A percentile compares a stretch with the other conserved stretches of the same genome.
phyloP scores from a whole-genome alignment of 2,329 filamentous ascomycete genomes.

The Fusarium tricinctum region DNA sequence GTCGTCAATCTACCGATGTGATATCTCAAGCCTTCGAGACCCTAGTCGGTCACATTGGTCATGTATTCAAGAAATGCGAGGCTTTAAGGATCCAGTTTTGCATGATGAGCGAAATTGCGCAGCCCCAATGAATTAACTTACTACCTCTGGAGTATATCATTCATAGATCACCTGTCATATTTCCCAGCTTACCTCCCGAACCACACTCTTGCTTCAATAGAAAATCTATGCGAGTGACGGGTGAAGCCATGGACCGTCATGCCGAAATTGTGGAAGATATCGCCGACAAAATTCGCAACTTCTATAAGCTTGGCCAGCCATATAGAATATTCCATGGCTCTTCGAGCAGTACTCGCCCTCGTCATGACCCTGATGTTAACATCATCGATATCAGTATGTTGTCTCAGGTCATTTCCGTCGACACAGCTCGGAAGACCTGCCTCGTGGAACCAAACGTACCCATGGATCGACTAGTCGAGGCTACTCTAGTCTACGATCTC shows the following conservation, averaged over 20 bases:
- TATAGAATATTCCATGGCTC: conserved; percentile 81
- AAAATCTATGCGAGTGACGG: too few relatives aligned
- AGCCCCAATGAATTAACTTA: rapidly evolving
- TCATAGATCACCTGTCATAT: rapidly evolving
- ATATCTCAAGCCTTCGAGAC: too few relatives aligned
- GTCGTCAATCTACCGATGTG: background rate
- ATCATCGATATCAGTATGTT: conserved; percentile 45
- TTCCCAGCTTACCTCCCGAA: too few relatives aligned
- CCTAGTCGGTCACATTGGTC: too few relatives aligned
- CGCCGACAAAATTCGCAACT: conserved; percentile 58
- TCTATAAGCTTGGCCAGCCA: conserved; percentile 62
- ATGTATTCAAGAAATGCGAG: too few relatives aligned
- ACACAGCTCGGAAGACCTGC: conserved; percentile 1
- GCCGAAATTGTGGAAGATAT: conserved; percentile 60
- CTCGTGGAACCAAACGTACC: conserved; percentile 77
- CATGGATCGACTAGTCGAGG: conserved; percentile 74
- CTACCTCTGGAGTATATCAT: rapidly evolving
- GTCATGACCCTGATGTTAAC: conserved; percentile 47
- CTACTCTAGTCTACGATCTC: conserved; percentile 67
- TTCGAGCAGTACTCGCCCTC: conserved; percentile 77
- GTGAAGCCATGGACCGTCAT: conserved; percentile 62
- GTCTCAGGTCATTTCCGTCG: conserved; percentile 33
- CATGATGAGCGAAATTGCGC: too few relatives aligned
- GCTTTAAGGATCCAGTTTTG: too few relatives aligned
- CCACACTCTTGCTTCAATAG: too few relatives aligned